Conservation (phyloP, 176 grass and related monocot genomes). For the Puccinellia tenuiflora region DNA sequence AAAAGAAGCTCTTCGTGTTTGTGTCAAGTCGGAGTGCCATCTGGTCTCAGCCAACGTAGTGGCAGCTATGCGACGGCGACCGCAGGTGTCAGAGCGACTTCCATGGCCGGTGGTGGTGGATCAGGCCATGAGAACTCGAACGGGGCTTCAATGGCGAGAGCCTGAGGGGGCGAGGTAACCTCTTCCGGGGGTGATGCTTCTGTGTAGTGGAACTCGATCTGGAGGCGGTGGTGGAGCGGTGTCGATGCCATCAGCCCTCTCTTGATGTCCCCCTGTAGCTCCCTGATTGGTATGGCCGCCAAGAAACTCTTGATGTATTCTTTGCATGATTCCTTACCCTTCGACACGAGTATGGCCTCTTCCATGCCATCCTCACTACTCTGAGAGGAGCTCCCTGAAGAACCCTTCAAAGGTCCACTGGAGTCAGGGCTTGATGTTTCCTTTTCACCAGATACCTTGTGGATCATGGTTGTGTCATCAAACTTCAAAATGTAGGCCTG, state of each 20-base stretch:
- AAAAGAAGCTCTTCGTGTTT: not conserved
- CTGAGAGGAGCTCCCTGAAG: conserved; percentile 25
- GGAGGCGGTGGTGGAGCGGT: conserved; percentile 60
- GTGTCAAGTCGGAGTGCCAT: not conserved
- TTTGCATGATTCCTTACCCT: conserved; percentile 69
- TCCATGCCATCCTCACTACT: conserved; percentile 20
- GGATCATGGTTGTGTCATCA: conserved; percentile 18
- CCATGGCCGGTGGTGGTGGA: conserved; percentile 4
- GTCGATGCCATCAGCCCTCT: conserved; percentile 41
- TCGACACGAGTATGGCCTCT: conserved; percentile 23
- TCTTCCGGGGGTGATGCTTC: conserved; percentile 15
- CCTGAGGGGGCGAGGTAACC: not conserved
- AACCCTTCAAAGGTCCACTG: conserved; percentile 41
- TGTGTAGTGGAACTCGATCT: conserved; percentile 87
- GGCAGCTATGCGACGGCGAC: conserved; percentile 28
- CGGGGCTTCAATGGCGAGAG: not conserved
- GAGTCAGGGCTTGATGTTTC: conserved; percentile 33
- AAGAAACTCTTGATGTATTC: conserved; percentile 90
- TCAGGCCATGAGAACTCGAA: conserved; percentile 54
- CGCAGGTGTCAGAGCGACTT: conserved; percentile 1
- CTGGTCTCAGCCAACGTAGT: not conserved
- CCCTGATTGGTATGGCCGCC: conserved; percentile 68
- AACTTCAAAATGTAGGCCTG: conserved; percentile 91
- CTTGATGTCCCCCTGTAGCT: conserved; percentile 65
- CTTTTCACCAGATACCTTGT: conserved; percentile 33